Evolutionary conservation across 306 rosid genomes (phyloP), one percentile per base, ranked within the genome.

Genomic region (Carpinus viminea): DNA sequence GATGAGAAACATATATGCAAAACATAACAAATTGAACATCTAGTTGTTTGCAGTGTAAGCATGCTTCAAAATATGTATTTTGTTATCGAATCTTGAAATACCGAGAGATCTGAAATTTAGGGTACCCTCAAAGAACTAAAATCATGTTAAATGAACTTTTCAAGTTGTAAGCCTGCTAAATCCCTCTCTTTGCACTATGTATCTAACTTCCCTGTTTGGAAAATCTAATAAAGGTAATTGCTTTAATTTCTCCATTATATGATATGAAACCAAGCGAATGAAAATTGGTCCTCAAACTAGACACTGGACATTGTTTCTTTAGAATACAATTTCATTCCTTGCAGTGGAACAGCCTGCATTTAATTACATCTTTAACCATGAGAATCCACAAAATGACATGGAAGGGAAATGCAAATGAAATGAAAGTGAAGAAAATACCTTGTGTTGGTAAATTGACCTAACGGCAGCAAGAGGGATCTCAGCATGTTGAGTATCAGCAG

Each of bases 401-500:
- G 64, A 54, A 24, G n/a, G 13, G 41, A 46, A 73, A 45, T 45
- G 15, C 26, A 76, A 51, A 54, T 8, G 10, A 12, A 66, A 43
- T 21, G 28, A 69, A 56, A 62, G 55, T 64, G 64, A 56, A 62
- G 55, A 70, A 45, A 64, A 75, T 82, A 94, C 98, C 97, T 94
- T 90, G 78, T 72, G 86, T 72, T 94, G 98, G 80, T 75, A 77
- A 64, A 71, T 74, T 84, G 91, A 82, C 79, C 80, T 62, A 75
- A 92, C 97, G 47, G 93, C 96, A 77, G 98, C 93, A 83, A 92
- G 94, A 68, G 98, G 97, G 79, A 92, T 89, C 90, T 94, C 98
- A 68, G 96, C 98, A 85, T 86, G 85, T 74, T 89, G 91, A 48
- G 94, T 94, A 80, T 94, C 97, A 73, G 96, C 90, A 41, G 98